Base-by-base conservation (phyloP, 129 eudicot genomes). In the Flaveria trinervia region DNA sequence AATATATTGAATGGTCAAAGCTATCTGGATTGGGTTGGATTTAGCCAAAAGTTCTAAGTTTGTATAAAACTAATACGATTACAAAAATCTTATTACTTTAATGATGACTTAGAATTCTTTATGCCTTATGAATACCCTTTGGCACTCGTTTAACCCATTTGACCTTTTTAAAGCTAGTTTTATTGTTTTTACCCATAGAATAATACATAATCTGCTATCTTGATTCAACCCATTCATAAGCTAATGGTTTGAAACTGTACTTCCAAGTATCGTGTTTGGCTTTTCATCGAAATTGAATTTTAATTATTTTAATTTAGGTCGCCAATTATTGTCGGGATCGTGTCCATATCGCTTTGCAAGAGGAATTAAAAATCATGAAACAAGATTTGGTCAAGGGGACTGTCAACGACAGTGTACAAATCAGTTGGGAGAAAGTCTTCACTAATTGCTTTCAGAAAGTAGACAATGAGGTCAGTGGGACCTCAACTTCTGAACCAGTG, bases 321-420 rank as follows among this genome's bases (percentile, higher is more conserved):
- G 97, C 97, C 46, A 78, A 92, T 56, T 92, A 92, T 55, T 92
- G 97, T 60, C 86, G 88, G 36, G 96, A 92, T 9, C 86, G 87
- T 17, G 55, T 92, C 50, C 97, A 92, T 54, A 23, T 68, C 13
- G 90, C 92, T 55, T 82, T 92, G 71, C 81, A 48, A 49, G 97
- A 92, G 57, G 90, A 89, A 72, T 59, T 92, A 70, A 87, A 83
- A 36, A 43, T 48, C 30, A 41, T 67, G 18, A 71, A 85, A 66
- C 84, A 68, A 26, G 88, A 88, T 76, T 61, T 71, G 18, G 73
- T 43, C 26, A 77, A 91, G 46, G 92, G 78, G 52, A 81, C 81
- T 14, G 71, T 36, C 51, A 75, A 62, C 11, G 86, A 88, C 72
- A 79, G 76, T 75, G 75, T 84, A 81, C 95, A 89, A 66, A 67